These are phyloP conservation scores for Stagonosporopsis vannaccii DNA, from an alignment of 2,329 filamentous ascomycete genomes.

Conservation along the genomic window DNA sequence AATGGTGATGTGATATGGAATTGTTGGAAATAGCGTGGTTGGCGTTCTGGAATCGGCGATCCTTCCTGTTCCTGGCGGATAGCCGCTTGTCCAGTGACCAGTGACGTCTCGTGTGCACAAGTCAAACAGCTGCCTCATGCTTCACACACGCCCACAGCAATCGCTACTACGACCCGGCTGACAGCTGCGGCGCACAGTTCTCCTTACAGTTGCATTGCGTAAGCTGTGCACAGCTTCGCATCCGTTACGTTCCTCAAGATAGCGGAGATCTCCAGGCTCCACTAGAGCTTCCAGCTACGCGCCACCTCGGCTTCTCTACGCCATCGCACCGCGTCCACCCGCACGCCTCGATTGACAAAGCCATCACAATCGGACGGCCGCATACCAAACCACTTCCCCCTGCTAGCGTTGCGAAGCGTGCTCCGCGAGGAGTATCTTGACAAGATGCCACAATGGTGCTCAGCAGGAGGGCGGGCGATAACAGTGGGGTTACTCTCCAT, in stretches of 20 bases:
- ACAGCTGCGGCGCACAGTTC: neutral
- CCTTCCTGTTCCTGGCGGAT: constrained; percentile 27
- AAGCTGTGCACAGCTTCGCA: constrained; percentile 12
- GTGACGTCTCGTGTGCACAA: constrained; percentile 30
- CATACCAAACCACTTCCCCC: neutral
- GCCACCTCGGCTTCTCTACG: constrained; percentile 23
- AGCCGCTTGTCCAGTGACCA: constrained; percentile 8
- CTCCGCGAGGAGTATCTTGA: neutral
- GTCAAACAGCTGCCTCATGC: constrained; percentile 21
- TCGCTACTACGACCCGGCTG: neutral
- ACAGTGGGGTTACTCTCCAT: constrained; percentile 40
- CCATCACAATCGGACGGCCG: neutral
- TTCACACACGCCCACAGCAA: constrained; percentile 2
- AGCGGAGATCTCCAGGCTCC: neutral
- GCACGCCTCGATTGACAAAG: neutral
- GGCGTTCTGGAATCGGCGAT: constrained; percentile 15
- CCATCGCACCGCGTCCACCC: neutral
- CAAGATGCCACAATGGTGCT: constrained; percentile 33
- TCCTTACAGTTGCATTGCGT: neutral
- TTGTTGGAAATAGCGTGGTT: neutral
- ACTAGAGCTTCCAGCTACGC: constrained; percentile 18
- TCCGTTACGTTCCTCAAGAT: neutral
- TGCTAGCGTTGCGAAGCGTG: neutral
- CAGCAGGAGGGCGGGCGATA: constrained; percentile 32
- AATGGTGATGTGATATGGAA: neutral